Percentiles rank a stretch among this genome's conserved stretches.
phyloP scores from a whole-genome alignment of 208 protist species.

The Blechomonas ayalai region DNA sequence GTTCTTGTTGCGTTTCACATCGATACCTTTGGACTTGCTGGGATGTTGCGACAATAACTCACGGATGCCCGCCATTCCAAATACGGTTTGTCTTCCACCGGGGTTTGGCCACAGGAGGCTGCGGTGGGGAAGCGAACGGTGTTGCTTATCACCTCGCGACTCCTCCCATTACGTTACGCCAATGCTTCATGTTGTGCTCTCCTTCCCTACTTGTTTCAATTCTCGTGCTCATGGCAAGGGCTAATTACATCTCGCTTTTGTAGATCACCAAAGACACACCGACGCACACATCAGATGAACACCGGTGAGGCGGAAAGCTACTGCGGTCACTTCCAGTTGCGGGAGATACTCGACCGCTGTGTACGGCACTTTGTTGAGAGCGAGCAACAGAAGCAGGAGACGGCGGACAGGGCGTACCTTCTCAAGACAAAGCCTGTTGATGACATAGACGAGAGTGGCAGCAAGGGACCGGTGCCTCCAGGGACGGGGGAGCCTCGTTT shows the following conservation, averaged over 20 bases:
- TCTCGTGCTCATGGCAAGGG: not conserved
- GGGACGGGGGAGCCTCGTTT: not conserved
- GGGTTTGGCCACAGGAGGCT: no score
- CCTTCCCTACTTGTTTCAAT: not conserved
- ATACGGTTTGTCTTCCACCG: no score
- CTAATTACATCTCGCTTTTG: not conserved
- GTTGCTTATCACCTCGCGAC: no score
- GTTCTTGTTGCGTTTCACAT: no score
- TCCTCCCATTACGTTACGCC: no score
- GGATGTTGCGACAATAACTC: no score
- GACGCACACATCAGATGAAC: not conserved
- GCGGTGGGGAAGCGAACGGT: no score
- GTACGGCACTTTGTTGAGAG: not conserved
- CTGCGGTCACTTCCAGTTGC: slow-evolving; percentile 1
- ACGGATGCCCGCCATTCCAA: no score
- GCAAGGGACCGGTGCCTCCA: no score
- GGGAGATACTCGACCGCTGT: slow-evolving; percentile 3
- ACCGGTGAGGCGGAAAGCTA: not conserved
- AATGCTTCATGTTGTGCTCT: no score
- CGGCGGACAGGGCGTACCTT: slow-evolving; percentile 1
- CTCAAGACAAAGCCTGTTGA: slow-evolving; percentile 6
- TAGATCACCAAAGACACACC: not conserved
- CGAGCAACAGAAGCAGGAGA: slow-evolving; percentile 2
- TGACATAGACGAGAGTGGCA: not conserved
- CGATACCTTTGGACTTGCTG: no score